These are phyloP conservation scores for Clarireedia homoeocarpa DNA, from an alignment of 2,329 filamentous ascomycete species.

Conservation along the genomic window DNA sequence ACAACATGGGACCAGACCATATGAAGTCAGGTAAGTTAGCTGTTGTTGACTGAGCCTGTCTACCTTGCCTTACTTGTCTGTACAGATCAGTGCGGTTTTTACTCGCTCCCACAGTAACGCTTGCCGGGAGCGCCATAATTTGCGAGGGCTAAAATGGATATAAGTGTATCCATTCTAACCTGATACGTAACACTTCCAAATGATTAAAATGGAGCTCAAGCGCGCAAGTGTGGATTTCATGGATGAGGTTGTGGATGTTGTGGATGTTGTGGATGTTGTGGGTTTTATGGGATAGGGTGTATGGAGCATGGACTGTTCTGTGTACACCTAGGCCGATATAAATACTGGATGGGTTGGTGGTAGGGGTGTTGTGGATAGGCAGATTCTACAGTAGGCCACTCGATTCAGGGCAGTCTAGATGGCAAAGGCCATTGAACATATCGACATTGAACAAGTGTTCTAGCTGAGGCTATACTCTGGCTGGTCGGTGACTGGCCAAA, in stretches of 20 bases:
- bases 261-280: slow-evolving; percentile 3
- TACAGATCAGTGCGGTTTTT: background rate
- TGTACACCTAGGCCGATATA: background rate
- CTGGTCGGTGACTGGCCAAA: too few species aligned
- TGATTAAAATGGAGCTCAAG: slow-evolving; percentile 5
- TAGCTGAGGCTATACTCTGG: too few species aligned
- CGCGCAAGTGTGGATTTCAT: background rate
- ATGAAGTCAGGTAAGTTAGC: too few species aligned
- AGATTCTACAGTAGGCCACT: too few species aligned
- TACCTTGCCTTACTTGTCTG: slow-evolving; percentile 2
- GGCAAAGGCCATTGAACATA: too few species aligned
- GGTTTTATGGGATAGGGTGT: background rate
- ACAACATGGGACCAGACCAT: too few species aligned
- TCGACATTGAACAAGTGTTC: too few species aligned
- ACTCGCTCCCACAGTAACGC: slow-evolving; percentile 5
- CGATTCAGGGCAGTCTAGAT: too few species aligned
- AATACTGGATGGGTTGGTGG: background rate
- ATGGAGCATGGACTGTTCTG: background rate
- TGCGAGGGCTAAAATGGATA: slow-evolving; percentile 2
- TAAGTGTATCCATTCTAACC: background rate
- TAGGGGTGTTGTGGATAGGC: slow-evolving; percentile 2
- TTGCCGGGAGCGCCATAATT: slow-evolving; percentile 6
- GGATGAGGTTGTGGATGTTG: slow-evolving; percentile 1
- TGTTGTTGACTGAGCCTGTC: background rate
- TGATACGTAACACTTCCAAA: slow-evolving; percentile 1